Evolutionary conservation across 352 stramenopile genomes (phyloP), one percentile per base, ranked within the genome.

Genomic region (Globisporangium emineosum): DNA sequence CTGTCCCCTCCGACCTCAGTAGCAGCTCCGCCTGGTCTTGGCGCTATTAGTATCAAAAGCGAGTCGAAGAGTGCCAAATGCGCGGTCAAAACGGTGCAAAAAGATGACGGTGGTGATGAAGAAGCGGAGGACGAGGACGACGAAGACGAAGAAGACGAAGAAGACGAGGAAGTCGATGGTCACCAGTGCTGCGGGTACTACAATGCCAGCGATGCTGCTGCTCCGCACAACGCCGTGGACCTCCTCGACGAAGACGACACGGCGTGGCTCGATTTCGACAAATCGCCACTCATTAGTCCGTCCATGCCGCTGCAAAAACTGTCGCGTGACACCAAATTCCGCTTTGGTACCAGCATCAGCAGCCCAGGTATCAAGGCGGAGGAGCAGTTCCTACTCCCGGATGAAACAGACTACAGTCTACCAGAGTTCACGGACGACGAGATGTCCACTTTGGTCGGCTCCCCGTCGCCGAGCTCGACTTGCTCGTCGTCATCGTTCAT

Each of bases 361-460:
- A 52, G 19, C 19, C 49, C 62, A 12, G 17, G 2, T 33, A 35
- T 64, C n/a, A 65, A 69, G 37, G 23, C 25, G 3, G 64, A 69
- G 15, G 64, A 69, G n/a, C n/a, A 64, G 30, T 76, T 81, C 35
- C 29, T 75, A 19, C 66, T 81, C 13, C 66, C 69, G 12, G 62
- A 66, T 21, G 58, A 68, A 5, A 64, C 73, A 6, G 70, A 81
- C 35, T 80, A 72, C 63, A 61, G 49, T 25, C 27, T 86, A 21
- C 70, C 76, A 1, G 57, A 76, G 10, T 79, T 86, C 55, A 83
- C 76, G 0, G 76, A 81, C 29, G 66, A 76, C 1, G 76, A 84
- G 25, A 32, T 86, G 5, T 65, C 67, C 6, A 69, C 67, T 0
- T 72, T 86, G 57, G 62, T 83, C 2, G 64, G 75, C 30, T 78